These are phyloP conservation scores for Articulospora tetracladia DNA, from an alignment of 495 filamentous ascomycete genomes.

Conservation along the genomic window DNA sequence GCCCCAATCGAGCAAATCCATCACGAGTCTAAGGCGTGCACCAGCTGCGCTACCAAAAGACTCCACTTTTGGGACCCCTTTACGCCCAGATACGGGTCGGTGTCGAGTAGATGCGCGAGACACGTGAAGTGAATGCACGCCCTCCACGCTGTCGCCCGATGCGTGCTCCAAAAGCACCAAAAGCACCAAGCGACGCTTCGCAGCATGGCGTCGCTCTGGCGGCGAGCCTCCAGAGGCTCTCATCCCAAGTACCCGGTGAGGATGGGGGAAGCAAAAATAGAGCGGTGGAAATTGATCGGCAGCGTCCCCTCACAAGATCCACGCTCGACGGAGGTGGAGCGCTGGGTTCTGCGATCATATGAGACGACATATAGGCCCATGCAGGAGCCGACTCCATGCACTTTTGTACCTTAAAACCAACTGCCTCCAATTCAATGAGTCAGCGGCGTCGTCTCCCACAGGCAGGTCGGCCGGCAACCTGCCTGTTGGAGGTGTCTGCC, in stretches of 20 bases:
- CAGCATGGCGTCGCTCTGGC: not conserved
- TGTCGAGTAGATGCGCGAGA: not conserved
- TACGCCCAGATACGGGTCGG: not conserved
- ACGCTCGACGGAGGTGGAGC: not conserved
- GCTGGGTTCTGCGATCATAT: not conserved
- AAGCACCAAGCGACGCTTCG: not conserved
- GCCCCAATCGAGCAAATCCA: slow-evolving; percentile 9
- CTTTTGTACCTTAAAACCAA: not conserved
- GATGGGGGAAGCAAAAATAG: slow-evolving; percentile 10
- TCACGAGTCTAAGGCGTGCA: not conserved
- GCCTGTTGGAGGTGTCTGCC: slow-evolving; percentile 3
- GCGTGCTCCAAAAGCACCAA: too few species aligned
- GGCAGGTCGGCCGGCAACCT: slow-evolving; percentile 1
- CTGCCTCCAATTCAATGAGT: not conserved
- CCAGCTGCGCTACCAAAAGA: not conserved
- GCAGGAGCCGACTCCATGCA: slow-evolving; percentile 1
- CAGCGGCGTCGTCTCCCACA: slow-evolving; percentile 9
- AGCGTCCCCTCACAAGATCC: not conserved
- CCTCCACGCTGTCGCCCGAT: too few species aligned
- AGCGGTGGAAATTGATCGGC: slow-evolving; percentile 2
- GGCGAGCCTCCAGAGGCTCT: not conserved
- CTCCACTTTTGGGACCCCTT: not conserved
- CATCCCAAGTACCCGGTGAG: slow-evolving; percentile 9
- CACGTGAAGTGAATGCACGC: not conserved
- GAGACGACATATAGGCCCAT: not conserved